These are phyloP conservation scores for Epicoccum sorghinum DNA, from an alignment of 2,329 filamentous ascomycete species.

Conservation along the genomic window DNA sequence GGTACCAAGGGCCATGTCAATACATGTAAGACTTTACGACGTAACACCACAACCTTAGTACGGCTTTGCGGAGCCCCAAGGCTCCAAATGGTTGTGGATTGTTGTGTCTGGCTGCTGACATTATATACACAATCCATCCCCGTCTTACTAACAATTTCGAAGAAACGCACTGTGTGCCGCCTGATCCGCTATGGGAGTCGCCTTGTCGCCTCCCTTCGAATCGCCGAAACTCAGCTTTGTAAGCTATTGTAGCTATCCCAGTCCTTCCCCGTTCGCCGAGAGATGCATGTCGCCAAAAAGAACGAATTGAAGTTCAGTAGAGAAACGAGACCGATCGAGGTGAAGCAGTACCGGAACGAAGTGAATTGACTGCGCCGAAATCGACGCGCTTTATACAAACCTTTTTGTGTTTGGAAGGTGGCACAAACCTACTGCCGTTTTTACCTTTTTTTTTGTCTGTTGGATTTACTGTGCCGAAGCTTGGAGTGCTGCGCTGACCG, in stretches of 20 bases:
- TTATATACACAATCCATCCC: slow-evolving; percentile 27
- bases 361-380: slow-evolving; percentile 3
- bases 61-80: slow-evolving; percentile 21
- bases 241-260: neutral
- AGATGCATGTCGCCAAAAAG: slow-evolving; percentile 14
- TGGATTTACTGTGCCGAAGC: slow-evolving; percentile 25
- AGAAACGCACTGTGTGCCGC: neutral
- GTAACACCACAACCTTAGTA: neutral
- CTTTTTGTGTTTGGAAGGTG: slow-evolving; percentile 15
- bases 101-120: slow-evolving; percentile 20
- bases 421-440: slow-evolving; percentile 12
- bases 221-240: neutral
- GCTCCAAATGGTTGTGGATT: slow-evolving; percentile 34
- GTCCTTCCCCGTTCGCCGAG: slow-evolving; percentile 5
- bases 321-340: neutral
- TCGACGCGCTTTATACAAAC: slow-evolving; percentile 15
- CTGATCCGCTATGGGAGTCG: neutral
- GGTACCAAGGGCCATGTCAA: too few relatives aligned
- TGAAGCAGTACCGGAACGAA: slow-evolving; percentile 12
- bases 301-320: neutral
- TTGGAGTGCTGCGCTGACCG: slow-evolving; percentile 13
- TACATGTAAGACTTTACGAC: too few relatives aligned
- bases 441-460: slow-evolving; percentile 31
- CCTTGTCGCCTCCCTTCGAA: neutral
- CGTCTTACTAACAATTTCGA: neutral